phyloP scores from a whole-genome alignment of 2,329 filamentous ascomycete genomes.

The Phialophora verrucosa region DNA sequence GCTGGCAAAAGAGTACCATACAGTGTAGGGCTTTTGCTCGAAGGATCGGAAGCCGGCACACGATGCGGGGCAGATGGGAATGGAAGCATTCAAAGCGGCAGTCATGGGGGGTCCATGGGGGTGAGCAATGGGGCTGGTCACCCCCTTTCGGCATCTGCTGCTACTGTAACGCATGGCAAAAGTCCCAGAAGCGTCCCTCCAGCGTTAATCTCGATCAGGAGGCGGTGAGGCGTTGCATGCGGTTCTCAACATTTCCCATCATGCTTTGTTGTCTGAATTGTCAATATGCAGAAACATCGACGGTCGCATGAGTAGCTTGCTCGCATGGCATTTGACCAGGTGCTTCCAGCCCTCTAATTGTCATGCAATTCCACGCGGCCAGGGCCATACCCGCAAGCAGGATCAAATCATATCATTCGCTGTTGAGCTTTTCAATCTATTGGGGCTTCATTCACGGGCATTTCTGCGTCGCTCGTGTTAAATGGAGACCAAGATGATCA shows the following conservation, averaged over 20 bases:
- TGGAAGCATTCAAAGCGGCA: background rate
- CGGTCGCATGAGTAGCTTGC: background rate
- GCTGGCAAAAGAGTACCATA: background rate
- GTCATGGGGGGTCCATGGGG: background rate
- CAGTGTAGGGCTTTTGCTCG: background rate
- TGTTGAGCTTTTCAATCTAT: background rate
- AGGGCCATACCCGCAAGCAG: background rate
- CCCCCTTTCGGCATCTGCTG: background rate
- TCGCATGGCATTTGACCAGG: background rate
- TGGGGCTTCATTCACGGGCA: background rate
- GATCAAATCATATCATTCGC: background rate
- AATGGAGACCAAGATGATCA: conserved; percentile 16
- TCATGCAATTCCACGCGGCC: background rate
- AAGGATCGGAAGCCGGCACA: conserved; percentile 7
- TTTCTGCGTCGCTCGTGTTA: conserved; percentile 14
- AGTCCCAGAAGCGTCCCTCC: background rate
- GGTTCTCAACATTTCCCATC: background rate
- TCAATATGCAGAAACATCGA: background rate
- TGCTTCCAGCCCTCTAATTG: background rate
- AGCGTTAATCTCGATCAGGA: too few relatives aligned
- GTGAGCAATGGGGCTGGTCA: background rate
- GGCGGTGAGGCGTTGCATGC: background rate
- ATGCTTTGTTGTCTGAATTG: background rate
- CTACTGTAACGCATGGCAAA: background rate
- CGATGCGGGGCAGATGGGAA: conserved; percentile 5